These are phyloP conservation scores for Microsporum canis DNA, from an alignment of 2,329 filamentous ascomycete species.

Conservation along the genomic window DNA sequence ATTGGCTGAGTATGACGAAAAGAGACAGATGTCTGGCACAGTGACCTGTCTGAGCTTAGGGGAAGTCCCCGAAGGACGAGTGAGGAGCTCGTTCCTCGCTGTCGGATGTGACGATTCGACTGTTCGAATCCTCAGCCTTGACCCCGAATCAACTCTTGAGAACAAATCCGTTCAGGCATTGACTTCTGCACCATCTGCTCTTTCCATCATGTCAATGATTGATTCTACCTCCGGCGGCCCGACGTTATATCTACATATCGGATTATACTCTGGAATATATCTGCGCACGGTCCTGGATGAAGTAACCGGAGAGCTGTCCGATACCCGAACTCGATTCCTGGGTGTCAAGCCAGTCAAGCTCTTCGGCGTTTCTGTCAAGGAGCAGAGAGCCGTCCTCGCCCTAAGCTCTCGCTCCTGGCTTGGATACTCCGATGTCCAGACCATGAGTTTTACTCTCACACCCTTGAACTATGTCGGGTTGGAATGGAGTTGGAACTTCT, in stretches of 20 bases:
- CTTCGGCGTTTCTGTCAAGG: constrained; percentile 80
- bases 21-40: constrained; percentile 87
- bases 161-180: constrained; percentile 90
- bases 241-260: constrained; percentile 90
- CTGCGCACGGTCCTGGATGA: constrained; percentile 90
- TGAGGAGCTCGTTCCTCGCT: constrained; percentile 83
- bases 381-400: constrained; percentile 73
- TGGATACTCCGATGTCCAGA: constrained; percentile 80
- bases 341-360: constrained; percentile 82
- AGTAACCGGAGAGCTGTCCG: constrained; percentile 85
- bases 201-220: constrained; percentile 90
- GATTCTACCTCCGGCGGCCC: constrained; percentile 82
- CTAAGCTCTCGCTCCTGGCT: constrained; percentile 93
- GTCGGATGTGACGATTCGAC: constrained; percentile 96
- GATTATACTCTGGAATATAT: constrained; percentile 89
- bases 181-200: constrained; percentile 74
- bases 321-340: constrained; percentile 87
- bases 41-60: constrained; percentile 92
- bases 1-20: constrained; percentile 86
- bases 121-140: constrained; percentile 80
- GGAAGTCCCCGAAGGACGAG: constrained; percentile 77
- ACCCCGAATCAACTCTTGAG: constrained; percentile 80
- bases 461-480: constrained; percentile 79
- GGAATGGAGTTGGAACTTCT: constrained; percentile 94
- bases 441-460: constrained; percentile 80